Base-by-base conservation (phyloP, 2,329 filamentous ascomycete genomes). In the Endoconidiophora polonica region DNA sequence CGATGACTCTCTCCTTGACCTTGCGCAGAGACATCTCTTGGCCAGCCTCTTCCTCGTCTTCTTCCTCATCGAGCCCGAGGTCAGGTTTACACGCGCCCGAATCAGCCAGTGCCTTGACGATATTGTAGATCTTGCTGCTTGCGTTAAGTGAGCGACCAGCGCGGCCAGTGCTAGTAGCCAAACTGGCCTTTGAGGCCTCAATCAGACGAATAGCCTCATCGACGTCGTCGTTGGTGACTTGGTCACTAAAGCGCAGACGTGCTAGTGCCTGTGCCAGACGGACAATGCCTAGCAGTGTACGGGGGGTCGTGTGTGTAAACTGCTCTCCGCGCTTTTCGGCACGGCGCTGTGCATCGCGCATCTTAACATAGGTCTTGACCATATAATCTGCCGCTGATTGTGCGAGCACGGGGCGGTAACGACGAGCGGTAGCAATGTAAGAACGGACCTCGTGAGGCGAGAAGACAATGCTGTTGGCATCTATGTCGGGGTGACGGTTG, bases 261-360 rank as follows among this genome's bases (percentile, higher is more conserved):
- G 91, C 91, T 7, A 98, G 76, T 16, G 91, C 91, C 66, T 98
- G 91, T 0, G 90, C 85, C 4, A 98, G 74, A 72, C 91, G 90
- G 7, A 98, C 74, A 40, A 96, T 80, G 61, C 90, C 91, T 3
- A 98, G 78, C 12, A 98, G 74, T 1, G 91, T 96, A 73, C 91
- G 85, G 1, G 90, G 84, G 1, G 88, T 94, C 16, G 88, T 94
- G 67, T 98, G 86, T 1, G 86, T 83, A 64, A 96, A 96, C 58
- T 90, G 86, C 65, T 88, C 86, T 68, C 90, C 90, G 61, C 79
- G 81, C 63, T 82, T 84, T 68, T 96, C 91, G 55, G 94, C 88
- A 52, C 83, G 80, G 64, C 90, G 87, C 65, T 95, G 87, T 60
- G 88, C 79, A 59, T 94, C 86, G 48, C 91, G 83, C 73, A 98